These are phyloP conservation scores for Trichophaea hybrida DNA, from an alignment of 2,329 filamentous ascomycete genomes.

Conservation along the genomic window DNA sequence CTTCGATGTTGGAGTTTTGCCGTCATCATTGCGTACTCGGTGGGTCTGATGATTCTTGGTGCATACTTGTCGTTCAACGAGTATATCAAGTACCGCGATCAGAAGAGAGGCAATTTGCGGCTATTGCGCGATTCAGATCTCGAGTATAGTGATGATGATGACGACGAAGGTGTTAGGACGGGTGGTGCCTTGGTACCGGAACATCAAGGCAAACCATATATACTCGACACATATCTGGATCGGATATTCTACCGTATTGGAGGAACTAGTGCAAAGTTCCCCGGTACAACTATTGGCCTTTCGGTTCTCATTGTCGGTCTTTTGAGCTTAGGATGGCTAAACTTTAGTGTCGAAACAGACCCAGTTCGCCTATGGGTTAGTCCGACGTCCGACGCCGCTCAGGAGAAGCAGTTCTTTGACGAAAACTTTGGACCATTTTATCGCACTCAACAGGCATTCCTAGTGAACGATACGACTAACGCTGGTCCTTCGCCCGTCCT, in stretches of 20 bases:
- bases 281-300: conserved; percentile 61
- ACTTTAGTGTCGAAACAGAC: conserved; percentile 78
- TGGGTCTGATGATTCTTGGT: conserved; percentile 51
- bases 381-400: conserved; percentile 73
- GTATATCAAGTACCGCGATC: conserved; percentile 57
- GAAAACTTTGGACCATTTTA: conserved; percentile 89
- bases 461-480: conserved; percentile 69
- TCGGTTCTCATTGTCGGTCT: conserved; percentile 63
- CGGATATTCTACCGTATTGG: conserved; percentile 67
- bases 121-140: conserved; percentile 69
- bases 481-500: conserved; percentile 60
- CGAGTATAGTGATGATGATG: conserved; percentile 77
- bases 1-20: conserved; percentile 91
- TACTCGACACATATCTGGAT: conserved; percentile 70
- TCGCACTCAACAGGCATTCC: conserved; percentile 79
- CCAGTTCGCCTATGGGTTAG: conserved; percentile 95
- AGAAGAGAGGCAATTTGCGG: conserved; percentile 68
- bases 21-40: conserved; percentile 71
- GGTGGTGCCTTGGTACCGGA: conserved; percentile 60
- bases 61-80: conserved; percentile 60
- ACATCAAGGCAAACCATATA: conserved; percentile 63
- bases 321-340: conserved; percentile 74
- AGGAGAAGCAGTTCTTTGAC: conserved; percentile 92
- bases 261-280: conserved; percentile 66
- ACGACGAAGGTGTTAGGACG: conserved; percentile 79